phyloP scores from a whole-genome alignment of 805 yeast species.

The Schwanniomyces polymorphus region DNA sequence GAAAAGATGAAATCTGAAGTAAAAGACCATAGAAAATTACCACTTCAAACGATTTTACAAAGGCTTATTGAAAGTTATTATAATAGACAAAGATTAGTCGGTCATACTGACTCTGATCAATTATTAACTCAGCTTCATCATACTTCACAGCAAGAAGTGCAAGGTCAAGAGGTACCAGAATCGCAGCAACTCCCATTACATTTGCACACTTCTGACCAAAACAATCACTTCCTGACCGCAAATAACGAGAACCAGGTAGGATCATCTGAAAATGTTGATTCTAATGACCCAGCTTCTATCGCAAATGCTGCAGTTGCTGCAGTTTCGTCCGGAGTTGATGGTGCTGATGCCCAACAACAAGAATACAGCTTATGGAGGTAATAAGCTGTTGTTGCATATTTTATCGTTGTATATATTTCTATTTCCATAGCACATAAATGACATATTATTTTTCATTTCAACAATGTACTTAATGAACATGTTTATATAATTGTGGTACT shows the following conservation, averaged over 20 bases:
- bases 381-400: neutral
- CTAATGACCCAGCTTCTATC: conserved; percentile 28
- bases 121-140: conserved; percentile 1
- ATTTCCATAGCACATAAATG: neutral
- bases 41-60: conserved; percentile 13
- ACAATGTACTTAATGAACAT: too few species aligned
- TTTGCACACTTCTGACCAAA: neutral
- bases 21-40: conserved; percentile 33
- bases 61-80: conserved; percentile 12
- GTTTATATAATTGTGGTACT: too few species aligned
- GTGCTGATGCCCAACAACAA: conserved; percentile 30
- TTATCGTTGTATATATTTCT: neutral
- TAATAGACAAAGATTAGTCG: conserved; percentile 6
- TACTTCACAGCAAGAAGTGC: neutral
- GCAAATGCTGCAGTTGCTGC: conserved; percentile 43
- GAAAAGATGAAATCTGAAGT: conserved; percentile 56
- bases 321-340: conserved; percentile 26
- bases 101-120: conserved; percentile 1
- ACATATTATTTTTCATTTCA: too few species aligned
- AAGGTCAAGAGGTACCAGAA: neutral
- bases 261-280: conserved; percentile 6
- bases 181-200: neutral
- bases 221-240: neutral
- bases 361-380: conserved; percentile 38
- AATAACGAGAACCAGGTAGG: neutral